Conservation (phyloP, 2,329 filamentous ascomycete genomes). For the Corinectria fuckeliana region DNA sequence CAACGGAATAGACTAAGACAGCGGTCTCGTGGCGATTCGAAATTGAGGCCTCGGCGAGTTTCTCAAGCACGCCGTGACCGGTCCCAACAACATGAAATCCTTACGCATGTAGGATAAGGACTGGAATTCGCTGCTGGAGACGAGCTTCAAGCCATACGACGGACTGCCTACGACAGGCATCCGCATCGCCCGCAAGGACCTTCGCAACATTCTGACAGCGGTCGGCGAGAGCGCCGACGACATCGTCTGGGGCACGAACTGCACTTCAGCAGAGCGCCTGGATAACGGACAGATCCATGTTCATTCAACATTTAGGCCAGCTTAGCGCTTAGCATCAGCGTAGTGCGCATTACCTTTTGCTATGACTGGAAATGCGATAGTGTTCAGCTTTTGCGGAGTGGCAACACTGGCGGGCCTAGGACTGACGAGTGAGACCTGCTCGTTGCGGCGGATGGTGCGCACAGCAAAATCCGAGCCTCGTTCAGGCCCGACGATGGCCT, state of each 20-base stretch:
- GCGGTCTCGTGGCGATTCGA: slow-evolving; percentile 5
- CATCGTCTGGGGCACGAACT: slow-evolving; percentile 3
- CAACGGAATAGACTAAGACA: slow-evolving; percentile 7
- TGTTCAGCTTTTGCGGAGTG: not conserved
- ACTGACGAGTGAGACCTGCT: slow-evolving; percentile 44
- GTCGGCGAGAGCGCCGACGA: not conserved
- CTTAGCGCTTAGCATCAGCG: no score
- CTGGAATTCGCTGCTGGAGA: not conserved
- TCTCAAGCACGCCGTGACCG: not conserved
- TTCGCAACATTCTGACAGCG: not conserved
- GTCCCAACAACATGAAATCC: not conserved
- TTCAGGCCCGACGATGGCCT: slow-evolving; percentile 46
- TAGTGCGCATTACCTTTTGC: no score
- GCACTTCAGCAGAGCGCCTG: slow-evolving; percentile 4
- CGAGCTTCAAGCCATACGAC: slow-evolving; percentile 3
- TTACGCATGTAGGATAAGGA: slow-evolving; percentile 13
- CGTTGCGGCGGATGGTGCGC: slow-evolving; percentile 49
- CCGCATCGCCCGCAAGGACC: slow-evolving; percentile 9
- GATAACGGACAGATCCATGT: slow-evolving; percentile 5
- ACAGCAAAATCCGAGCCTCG: slow-evolving; percentile 44
- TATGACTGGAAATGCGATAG: no score
- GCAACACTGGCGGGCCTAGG: not conserved
- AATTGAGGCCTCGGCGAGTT: slow-evolving; percentile 1
- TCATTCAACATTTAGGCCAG: no score
- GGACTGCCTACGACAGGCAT: slow-evolving; percentile 4